Conservation (phyloP, 2,329 filamentous ascomycete species). For the Fusarium brachygibbosum region DNA sequence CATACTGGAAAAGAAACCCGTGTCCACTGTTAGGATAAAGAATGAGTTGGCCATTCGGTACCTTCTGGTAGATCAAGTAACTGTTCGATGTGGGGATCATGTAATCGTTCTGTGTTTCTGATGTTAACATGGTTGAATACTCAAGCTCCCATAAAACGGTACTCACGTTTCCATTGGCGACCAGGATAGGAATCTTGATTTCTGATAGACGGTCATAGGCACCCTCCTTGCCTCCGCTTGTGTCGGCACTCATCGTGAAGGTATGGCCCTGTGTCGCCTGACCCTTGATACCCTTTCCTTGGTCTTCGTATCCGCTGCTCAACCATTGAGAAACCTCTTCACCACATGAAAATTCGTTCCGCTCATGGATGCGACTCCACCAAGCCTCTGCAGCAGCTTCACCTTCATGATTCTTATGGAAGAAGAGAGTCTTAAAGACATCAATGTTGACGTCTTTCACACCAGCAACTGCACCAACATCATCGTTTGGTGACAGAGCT, state of each 20-base stretch:
- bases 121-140: neutral
- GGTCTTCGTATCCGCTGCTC: neutral
- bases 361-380: conserved; percentile 16
- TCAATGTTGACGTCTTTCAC: conserved; percentile 9
- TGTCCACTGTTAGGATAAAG: conserved; percentile 19
- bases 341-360: neutral
- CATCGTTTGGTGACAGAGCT: neutral
- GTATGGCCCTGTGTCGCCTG: neutral
- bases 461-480: neutral
- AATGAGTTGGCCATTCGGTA: conserved; percentile 9
- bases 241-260: neutral
- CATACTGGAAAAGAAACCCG: conserved; percentile 22
- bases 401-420: neutral
- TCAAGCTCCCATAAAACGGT: rapidly evolving
- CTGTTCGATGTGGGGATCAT: conserved; percentile 25
- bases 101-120: neutral
- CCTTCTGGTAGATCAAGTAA: conserved; percentile 8
- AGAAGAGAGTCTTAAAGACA: conserved; percentile 20
- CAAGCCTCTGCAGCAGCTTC: conserved; percentile 16
- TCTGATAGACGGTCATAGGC: neutral
- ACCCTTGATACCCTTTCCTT: neutral
- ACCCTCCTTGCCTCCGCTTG: neutral
- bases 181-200: neutral
- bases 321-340: conserved; percentile 9
- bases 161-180: conserved; percentile 16